These are phyloP conservation scores for Komagataella kurtzmanii DNA, from an alignment of 805 yeast species.

Conservation along the genomic window DNA sequence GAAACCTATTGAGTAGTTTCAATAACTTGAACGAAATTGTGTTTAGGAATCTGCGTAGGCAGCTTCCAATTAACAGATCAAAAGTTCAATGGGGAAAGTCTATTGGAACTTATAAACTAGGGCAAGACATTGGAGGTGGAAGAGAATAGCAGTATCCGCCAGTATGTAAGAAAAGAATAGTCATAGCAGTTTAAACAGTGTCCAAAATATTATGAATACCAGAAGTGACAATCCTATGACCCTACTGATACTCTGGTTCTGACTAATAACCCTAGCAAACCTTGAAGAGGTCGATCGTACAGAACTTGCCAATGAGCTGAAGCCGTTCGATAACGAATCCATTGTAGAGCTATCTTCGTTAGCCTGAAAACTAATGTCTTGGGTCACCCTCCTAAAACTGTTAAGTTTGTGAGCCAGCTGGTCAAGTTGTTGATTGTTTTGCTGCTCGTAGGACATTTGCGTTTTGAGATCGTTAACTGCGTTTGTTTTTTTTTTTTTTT, in stretches of 20 bases:
- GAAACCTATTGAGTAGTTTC: constrained; percentile 47
- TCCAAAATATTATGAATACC: constrained; percentile 42
- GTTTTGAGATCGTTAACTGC: background rate
- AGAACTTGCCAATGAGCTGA: constrained; percentile 31
- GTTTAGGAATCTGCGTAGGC: constrained; percentile 80
- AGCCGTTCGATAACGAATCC: constrained; percentile 31
- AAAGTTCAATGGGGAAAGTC: constrained; percentile 94
- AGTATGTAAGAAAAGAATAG: background rate
- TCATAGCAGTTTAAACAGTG: constrained; percentile 34
- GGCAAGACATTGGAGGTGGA: constrained; percentile 56
- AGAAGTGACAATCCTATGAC: constrained; percentile 44
- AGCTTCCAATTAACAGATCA: constrained; percentile 82
- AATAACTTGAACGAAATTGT: constrained; percentile 61
- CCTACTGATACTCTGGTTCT: constrained; percentile 47
- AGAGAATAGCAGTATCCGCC: constrained; percentile 10
- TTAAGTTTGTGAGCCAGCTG: constrained; percentile 54
- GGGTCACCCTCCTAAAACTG: constrained; percentile 49
- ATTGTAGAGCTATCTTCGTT: constrained; percentile 33
- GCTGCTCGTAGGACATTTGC: constrained; percentile 16
- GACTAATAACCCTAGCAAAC: constrained; percentile 38
- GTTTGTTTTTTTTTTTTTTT: background rate
- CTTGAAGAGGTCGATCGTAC: constrained; percentile 38
- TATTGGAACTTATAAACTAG: constrained; percentile 78
- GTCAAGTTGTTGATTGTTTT: constrained; percentile 54
- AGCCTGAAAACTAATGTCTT: constrained; percentile 56